Evolutionary conservation across 169 alveolate species (phyloP), one percentile per base, ranked within the genome.

Genomic region (Perkinsus olseni): DNA sequence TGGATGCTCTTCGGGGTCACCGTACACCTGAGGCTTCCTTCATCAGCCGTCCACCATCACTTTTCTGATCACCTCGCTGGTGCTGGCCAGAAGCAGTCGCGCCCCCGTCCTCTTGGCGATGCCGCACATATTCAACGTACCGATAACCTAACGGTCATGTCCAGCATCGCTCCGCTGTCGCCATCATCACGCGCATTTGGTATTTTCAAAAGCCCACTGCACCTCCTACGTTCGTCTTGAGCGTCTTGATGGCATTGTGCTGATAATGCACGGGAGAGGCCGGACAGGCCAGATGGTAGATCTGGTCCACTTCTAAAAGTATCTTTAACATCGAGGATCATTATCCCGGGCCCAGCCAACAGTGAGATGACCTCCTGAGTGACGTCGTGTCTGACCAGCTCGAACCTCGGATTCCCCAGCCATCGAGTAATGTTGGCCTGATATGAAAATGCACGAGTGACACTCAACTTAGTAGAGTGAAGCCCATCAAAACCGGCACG

Each of bases 201-300:
- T 11, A 40, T 40, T 11, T 3, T 6, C 11, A 40, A 11, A 11
- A 40, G 50, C 3, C 11, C 50, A 11, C 13, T 21, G 13, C 36
- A 62, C 8, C 82, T 0, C 82, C 31, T 24, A 62, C 94, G 92
- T 95, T 94, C n/a, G 97, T 95, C 38, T 96, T 94, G n/a, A 96
- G 91, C 36, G 97, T 96, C 92, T 94, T 94, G 45, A 95, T 92
- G 10, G 97, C 97, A 62, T 94, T 94, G 91, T 92, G 94, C 91
- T 96, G 97, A 91, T 96, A 96, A 38, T 95, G 96, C 31, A 95
- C 96, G 1, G 97, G 97, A 24, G 97, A 95, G 17, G 97, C 97
- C 0, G 97, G 97, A 45, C 97, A 96, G 28, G 97, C 96, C 45
- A 96, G 93, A 93, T 96, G 96, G 93, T 94, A 96, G 36, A 96